Evolutionary conservation across 495 filamentous ascomycete genomes (phyloP), one percentile per base, ranked within the genome.

Genomic region (Neurospora sp.): DNA sequence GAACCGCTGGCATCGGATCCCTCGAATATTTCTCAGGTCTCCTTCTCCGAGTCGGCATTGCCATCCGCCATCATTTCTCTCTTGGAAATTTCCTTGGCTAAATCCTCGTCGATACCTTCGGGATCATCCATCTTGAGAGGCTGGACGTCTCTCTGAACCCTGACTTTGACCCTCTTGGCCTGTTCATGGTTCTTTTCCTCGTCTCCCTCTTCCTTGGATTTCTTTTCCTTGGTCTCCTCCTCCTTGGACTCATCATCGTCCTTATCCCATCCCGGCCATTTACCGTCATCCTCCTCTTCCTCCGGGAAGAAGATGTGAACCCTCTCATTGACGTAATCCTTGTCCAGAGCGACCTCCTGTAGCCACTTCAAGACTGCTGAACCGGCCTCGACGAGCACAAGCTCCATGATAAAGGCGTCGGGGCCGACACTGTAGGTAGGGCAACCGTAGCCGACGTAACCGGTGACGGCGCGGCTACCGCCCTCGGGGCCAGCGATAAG

Each of bases 401-500:
- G 72, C 76, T 88, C 86, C 34, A 75, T 75, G 69, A 82, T 42
- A 17, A 39, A 74, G 31, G 79, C 70, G 2, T 76, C 72, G 42
- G 81, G 78, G 19, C 85, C 85, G 5, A 83, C 78, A 78, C 83
- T 85, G 80, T 82, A 85, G 36, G 81, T 78, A 0, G 85, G 84
- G 70, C 84, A 87, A 42, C 85, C 86, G 34, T 79, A 78, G n/a
- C 72, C 71, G 11, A 80, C 82, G 73, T 79, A 81, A 34, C 73
- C 74, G 8, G 70, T 42, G 28, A 66, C 54, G 2, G 77, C 74
- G 3, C 74, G 66, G 1, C 78, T 79, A 71, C 82, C 82, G 24
- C 85, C 85, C 0, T 78, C 70, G 4, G 84, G 78, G 15, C 86
- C 86, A 10, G 85, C 79, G 34, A 91, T 77, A 7, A 83, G 84